Base-by-base conservation (phyloP, 2,329 filamentous ascomycete species). In the Coniella vitis region DNA sequence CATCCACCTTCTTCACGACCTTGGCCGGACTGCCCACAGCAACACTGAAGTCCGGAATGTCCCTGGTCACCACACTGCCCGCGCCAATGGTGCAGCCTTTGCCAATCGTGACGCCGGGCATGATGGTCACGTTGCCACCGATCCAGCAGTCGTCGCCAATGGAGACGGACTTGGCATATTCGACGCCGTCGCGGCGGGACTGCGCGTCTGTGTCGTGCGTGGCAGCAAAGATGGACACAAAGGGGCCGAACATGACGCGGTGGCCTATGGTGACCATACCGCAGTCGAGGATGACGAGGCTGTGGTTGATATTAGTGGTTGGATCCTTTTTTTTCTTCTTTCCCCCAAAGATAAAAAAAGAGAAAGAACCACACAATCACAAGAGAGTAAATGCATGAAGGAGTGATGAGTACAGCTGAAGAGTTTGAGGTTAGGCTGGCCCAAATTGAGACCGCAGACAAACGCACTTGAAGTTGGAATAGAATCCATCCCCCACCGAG, bases 231-330 rank as follows among this genome's bases (percentile, higher is more conserved):
- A 93, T 76, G 43, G 72, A 78, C 0, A 90, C 84, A 57, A 81
- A 83, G 0, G 87, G 84, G 0, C 84, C 87, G 47, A 90, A 74
- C 55, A 87, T 67, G 2, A 86, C 86, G 22, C 86, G 76, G 21
- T 83, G 74, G 0, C 87, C 87, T 40, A 90, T 84, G 4, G 64
- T 69, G 36, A 90, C 82, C 2, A 79, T 69, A 55, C 80, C 85
- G n/a, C 82, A 88, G 61, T 91, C 87, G 13, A 90, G 69, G 52
- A 90, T 83, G 2, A 80, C 79, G 48, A 75, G 60, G 51, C n/a
- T n/a, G n/a, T n/a, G n/a, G n/a, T n/a, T n/a, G n/a, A n/a, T n/a
- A n/a, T n/a, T n/a, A n/a, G n/a, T n/a, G n/a, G n/a, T n/a, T n/a
- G n/a, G n/a, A n/a, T n/a, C n/a, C 71, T 73, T 32, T n/a, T 14